Evolutionary conservation across 805 yeast species (phyloP), one percentile per base, ranked within the genome.

Genomic region (Candida gorgasii): DNA sequence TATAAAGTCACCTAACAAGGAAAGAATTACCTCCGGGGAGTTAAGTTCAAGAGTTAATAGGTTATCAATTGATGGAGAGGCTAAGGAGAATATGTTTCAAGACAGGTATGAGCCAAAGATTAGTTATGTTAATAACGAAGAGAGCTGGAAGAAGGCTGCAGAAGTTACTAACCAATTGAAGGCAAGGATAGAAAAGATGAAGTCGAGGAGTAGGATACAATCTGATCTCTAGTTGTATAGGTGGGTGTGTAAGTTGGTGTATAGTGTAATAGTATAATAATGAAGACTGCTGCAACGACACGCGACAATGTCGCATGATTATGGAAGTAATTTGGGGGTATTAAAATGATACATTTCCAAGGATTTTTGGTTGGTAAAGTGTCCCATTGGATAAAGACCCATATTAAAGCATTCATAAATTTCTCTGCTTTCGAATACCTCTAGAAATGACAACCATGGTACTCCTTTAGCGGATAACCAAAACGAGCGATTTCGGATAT

Each of bases 131-230:
- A 78, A 71, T 44, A 62, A 65, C 31, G 86, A 78, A 45, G 89
- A 83, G 45, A 82, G 86, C 51, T 89, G 97, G 97, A 79, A 76
- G 51, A 77, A 92, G 37, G 96, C 97, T 0, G 90, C 93, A 0
- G 95, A 86, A 52, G 95, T 89, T 9, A 89, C 97, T 0, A 78
- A 81, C 3, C 92, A 86, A 60, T 75, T 89, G 55, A 86, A 84
- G 59, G 95, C 89, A 0, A 69, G 97, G 53, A 89, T 89, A 34
- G 95, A 87, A 62, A 83, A 84, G 61, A 89, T 89, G 96, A 86
- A 86, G 57, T 87, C 87, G 9, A 72, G 84, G 36, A 60, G 71
- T 14, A 50, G 65, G 26, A 42, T 29, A 13, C 39, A 17, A 15
- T 26, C 24, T 5, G 30, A 31, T 17, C 20, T 23, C 7, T 35